Base-by-base conservation (phyloP, 768 basidiomycete genomes). In the Chalciporus piperatus region DNA sequence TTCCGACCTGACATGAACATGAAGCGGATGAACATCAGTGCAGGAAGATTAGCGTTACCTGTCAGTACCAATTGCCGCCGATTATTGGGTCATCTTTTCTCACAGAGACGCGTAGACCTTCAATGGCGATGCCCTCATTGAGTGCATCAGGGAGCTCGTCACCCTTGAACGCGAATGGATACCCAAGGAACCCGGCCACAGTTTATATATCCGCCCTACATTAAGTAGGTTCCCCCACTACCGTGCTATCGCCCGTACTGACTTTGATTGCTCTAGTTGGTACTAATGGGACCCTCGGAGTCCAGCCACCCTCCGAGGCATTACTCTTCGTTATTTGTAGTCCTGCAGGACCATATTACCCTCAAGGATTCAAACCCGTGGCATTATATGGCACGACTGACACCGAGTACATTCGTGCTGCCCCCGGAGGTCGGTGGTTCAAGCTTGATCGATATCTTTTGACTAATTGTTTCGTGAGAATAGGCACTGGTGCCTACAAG, bases 1-100 rank as follows among this genome's bases (percentile, higher is more conserved):
- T 98, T 98, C 79, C 77, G 95, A 41, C 96, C 95, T 3, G 92
- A 97, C 71, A 91, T 92, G 90, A 97, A 98, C 73, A 96, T 98
- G 93, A 85, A 84, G 63, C 84, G 95, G 23, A 94, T 98, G 93
- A 92, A 92, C 72, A 79, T 58, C 41, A 91, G 87, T 62, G 94
- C 95, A 13, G 59, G 71, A 22, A 82, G 95, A 38, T 75, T 92
- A 48, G 90, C 87, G 17, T 67, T 92, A 42, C 89, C 89, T 10
- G 89, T 89, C 54, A 50, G 82, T 70, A 12, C 11, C 30, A 10
- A 27, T 32, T 32, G 30, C 12, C 30, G 30, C 12, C 30, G 11
- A 11, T 10, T 5, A 13, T 32, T 13, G 30, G 13, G 4, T 32
- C 13, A 12, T 13, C 30, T 32, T 32, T 32, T 32, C 30, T 32